phyloP scores from a whole-genome alignment of 139 green algal genomes.

The Desmodesmus armatus region DNA sequence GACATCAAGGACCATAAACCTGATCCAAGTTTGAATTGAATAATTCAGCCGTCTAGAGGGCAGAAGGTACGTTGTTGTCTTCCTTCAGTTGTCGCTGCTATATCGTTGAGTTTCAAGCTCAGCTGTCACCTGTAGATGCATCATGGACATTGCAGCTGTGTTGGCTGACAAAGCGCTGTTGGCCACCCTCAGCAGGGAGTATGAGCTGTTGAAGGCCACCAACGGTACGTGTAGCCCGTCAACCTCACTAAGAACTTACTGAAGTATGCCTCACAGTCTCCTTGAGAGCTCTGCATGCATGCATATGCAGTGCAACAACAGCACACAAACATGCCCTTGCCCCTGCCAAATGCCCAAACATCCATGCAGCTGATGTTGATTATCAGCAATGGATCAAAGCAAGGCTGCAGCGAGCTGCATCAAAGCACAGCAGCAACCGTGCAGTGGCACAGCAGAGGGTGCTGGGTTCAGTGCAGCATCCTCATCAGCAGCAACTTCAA shows the following conservation, averaged over 20 bases:
- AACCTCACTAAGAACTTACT: too few relatives aligned
- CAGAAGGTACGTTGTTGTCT: too few relatives aligned
- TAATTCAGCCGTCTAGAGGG: too few relatives aligned
- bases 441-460: background rate
- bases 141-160: conserved; percentile 34
- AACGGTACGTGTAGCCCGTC: conserved; percentile 6
- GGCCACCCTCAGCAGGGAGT: conserved; percentile 27
- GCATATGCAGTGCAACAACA: too few relatives aligned
- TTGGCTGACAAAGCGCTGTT: conserved; percentile 30
- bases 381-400: conserved; percentile 31
- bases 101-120: too few relatives aligned
- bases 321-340: background rate
- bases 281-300: too few relatives aligned
- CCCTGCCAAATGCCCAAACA: background rate
- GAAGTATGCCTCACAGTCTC: too few relatives aligned
- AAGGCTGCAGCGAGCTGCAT: conserved; percentile 22
- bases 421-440: background rate
- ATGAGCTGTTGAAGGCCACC: conserved; percentile 28
- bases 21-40: too few relatives aligned
- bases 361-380: background rate
- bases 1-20: too few relatives aligned
- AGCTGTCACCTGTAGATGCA: too few relatives aligned
- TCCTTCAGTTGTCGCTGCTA: too few relatives aligned
- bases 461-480: background rate
- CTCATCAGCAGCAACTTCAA: background rate